Percentiles rank a stretch among this genome's conserved stretches.
Evolutionary conservation across 306 rosid genomes (phyloP).

Genomic region (Fragaria iinumae): DNA sequence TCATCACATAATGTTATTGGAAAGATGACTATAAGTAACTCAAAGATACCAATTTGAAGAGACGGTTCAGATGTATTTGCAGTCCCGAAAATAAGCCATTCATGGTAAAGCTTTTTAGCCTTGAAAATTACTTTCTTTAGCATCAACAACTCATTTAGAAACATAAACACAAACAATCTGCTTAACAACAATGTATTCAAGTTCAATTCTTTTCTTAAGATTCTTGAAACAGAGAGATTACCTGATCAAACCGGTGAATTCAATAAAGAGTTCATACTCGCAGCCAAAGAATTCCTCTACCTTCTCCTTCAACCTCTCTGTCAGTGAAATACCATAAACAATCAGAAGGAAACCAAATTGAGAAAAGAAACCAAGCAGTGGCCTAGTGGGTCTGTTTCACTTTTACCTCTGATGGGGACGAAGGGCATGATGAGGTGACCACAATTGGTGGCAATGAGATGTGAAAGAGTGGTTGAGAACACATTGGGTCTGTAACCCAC

Average conservation of each 20-base stretch:
- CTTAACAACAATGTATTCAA: background rate
- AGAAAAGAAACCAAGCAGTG: background rate
- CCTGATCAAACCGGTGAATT: slow-evolving; percentile 96
- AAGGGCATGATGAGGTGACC: slow-evolving; percentile 69
- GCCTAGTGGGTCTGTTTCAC: background rate
- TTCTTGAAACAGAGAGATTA: slow-evolving; percentile 19
- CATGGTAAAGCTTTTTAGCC: background rate
- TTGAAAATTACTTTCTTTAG: background rate
- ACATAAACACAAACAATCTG: background rate
- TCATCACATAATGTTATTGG: slow-evolving; percentile 11
- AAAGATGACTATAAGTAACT: background rate
- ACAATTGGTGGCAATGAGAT: slow-evolving; percentile 75
- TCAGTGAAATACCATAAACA: slow-evolving; percentile 17
- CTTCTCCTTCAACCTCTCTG: slow-evolving; percentile 89
- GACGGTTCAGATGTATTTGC: background rate
- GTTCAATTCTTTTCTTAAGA: background rate
- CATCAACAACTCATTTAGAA: background rate
- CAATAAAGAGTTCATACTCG: slow-evolving; percentile 73
- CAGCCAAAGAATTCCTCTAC: slow-evolving; percentile 80
- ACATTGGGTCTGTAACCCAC: slow-evolving; percentile 87
- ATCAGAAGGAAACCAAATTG: background rate
- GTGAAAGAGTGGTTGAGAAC: slow-evolving; percentile 85
- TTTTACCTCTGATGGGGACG: slow-evolving; percentile 65
- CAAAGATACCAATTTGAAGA: background rate
- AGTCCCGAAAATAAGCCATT: background rate